Evolutionary conservation across 1,284 basidiomycete genomes (phyloP), one percentile per base, ranked within the genome.

Genomic region (Porphyrellus sp.): DNA sequence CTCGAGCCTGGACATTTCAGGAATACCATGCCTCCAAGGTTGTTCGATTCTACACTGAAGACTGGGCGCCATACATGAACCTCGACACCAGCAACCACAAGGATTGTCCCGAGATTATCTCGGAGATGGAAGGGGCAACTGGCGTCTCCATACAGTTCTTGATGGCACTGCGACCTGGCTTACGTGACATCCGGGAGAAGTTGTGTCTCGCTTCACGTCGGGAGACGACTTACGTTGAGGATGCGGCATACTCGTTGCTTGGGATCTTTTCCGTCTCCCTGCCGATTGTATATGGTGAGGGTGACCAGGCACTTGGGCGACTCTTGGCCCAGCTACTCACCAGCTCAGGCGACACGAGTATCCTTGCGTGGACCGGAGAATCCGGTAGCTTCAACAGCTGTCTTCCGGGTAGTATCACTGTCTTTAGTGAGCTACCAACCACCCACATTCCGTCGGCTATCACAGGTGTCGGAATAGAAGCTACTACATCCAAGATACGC

Each of bases 1-100:
- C 39, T 33, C 45, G 59, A 8, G 59, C 31, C 2, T 57, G 55
- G 59, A 57, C 53, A 3, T 52, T 53, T 3, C 58, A 55, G 33
- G 58, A 52, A 28, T 46, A 57, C 18, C 43, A 45, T 18, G 43
- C 43, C 12, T 45, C 43, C 23, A 45, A 34, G 21, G 43, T 45
- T 8, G 43, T 45, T 18, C 43, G 43, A 18, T 45, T 45, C 31
- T 45, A 45, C 31, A 25, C 43, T 13, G 43, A 45, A 34, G 43
- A 45, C 13, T 45, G 43, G 43, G 21, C 15, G 3, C 15, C 34
- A 55, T 53, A 53, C 28, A 2, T 45, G 25, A 21, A 41, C 30
- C 37, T 31, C 2, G 33, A 44, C 30, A 23, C 33, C 11, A 4
- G 7, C 13, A 44, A 44, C 8, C 51, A 52, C 46, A 53, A 53